Evolutionary conservation across 2,329 filamentous ascomycete species (phyloP).

Genomic region (Ophiostoma piceae): DNA sequence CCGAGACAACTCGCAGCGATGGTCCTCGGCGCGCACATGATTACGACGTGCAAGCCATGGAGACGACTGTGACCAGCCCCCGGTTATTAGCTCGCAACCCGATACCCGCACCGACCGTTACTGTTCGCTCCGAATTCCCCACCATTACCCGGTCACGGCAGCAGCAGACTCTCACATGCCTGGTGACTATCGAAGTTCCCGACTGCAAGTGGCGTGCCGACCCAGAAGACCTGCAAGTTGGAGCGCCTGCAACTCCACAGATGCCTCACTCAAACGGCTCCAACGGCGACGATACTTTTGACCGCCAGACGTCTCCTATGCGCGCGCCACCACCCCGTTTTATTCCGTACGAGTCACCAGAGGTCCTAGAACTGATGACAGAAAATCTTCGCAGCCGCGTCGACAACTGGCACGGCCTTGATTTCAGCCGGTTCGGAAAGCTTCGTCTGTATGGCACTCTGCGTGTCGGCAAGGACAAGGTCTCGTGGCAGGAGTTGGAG

Average conservation of each 20-base stretch:
- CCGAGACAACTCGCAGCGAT: conserved; percentile 65
- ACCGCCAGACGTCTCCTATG: conserved; percentile 56
- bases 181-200: conserved; percentile 89
- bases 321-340: conserved; percentile 54
- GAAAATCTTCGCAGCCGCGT: conserved; percentile 81
- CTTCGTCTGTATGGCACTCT: conserved; percentile 83
- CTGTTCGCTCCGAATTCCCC: conserved; percentile 92
- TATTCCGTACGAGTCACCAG: conserved; percentile 67
- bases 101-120: conserved; percentile 86
- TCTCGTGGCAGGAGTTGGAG: conserved; percentile 95
- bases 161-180: conserved; percentile 89
- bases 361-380: conserved; percentile 76
- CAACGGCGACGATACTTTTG: conserved; percentile 50
- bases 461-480: conserved; percentile 89
- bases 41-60: conserved; percentile 95
- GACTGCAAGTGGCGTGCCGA: conserved; percentile 88
- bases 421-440: conserved; percentile 90
- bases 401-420: conserved; percentile 96
- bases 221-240: conserved; percentile 67
- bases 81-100: conserved; percentile 70
- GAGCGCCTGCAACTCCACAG: conserved; percentile 37
- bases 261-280: conserved; percentile 34
- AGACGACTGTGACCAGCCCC: conserved; percentile 72
- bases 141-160: conserved; percentile 87
- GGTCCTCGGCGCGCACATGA: conserved; percentile 71